Conservation (phyloP, 192 early-diverging fungal genomes). For the Linnemannia exigua region DNA sequence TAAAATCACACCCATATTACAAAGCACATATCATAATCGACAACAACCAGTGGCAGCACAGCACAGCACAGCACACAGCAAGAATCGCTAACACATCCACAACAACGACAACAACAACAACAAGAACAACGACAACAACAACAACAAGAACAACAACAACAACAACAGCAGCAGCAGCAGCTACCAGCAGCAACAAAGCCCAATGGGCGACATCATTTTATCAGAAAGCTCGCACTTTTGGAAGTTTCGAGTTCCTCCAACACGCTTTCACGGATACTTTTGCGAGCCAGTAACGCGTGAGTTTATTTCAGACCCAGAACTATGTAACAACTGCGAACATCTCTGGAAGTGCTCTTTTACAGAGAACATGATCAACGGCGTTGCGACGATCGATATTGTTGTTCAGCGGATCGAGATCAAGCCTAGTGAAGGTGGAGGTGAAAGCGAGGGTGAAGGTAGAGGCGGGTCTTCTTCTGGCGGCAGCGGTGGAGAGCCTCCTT, state of each 20-base stretch:
- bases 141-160: not conserved
- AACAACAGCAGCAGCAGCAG: too few relatives aligned
- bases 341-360: conserved; percentile 25
- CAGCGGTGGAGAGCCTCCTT: not conserved
- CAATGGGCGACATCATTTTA: not conserved
- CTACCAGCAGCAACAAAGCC: not conserved
- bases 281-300: conserved; percentile 30
- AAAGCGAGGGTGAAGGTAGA: too few relatives aligned
- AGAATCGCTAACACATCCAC: too few relatives aligned
- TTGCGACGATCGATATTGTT: conserved; percentile 20
- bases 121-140: not conserved
- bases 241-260: conserved; percentile 26
- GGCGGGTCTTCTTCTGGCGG: not conserved
- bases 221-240: conserved; percentile 31
- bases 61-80: too few relatives aligned
- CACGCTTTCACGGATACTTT: conserved; percentile 17
- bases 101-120: too few relatives aligned
- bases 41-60: too few relatives aligned
- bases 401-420: conserved; percentile 2
- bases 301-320: conserved; percentile 24
- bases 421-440: not conserved
- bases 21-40: too few relatives aligned
- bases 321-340: not conserved
- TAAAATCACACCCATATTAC: too few relatives aligned
- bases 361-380: conserved; percentile 51